Base-by-base conservation (phyloP, 1,139 yeast genomes). In the Pichia sp. region DNA sequence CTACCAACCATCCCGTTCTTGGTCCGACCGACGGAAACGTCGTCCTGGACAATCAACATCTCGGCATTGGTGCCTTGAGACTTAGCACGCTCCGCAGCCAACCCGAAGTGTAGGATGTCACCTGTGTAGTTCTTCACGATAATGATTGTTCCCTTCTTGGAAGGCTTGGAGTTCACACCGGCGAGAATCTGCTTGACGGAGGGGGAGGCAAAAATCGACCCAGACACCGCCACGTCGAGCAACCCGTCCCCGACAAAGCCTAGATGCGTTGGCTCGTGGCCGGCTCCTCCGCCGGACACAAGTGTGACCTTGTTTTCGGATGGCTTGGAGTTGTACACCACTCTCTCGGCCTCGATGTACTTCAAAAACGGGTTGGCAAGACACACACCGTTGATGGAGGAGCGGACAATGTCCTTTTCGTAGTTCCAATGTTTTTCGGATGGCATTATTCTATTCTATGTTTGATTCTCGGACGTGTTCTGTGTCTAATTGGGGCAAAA, bases 51-150 rank as follows among this genome's bases (percentile, higher is more conserved):
- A 53, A 85, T 78, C 42, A 88, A 82, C 57, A 89, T 76, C 59
- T 87, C 92, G 32, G 86, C 84, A 43, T 81, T 75, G 59, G 80
- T 78, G 8, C 96, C 96, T 51, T 82, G 80, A 23, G 86, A 84
- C 68, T 85, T 86, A 40, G 95, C 92, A 62, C 95, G 77, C 71
- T 92, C 97, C 2, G 87, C 92, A 4, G 93, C 95, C 54, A 92
- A 75, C 1, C 97, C 97, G 72, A 92, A 92, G 70, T 92, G 97
- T 54, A 92, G 75, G 23, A 90, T 84, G 71, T 92, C 98, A 36
- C 98, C 98, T 2, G 97, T 92, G 70, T 92, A 92, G 71, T 92
- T 92, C 72, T 90, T 90, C 52, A 87, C 93, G 49, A 92, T 80
- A 43, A 90, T 74, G 56, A 92, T 72, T 2, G 88, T 83, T 19